Evolutionary conservation across 345 rosid species (phyloP).

Genomic region (Mercurialis annua): DNA sequence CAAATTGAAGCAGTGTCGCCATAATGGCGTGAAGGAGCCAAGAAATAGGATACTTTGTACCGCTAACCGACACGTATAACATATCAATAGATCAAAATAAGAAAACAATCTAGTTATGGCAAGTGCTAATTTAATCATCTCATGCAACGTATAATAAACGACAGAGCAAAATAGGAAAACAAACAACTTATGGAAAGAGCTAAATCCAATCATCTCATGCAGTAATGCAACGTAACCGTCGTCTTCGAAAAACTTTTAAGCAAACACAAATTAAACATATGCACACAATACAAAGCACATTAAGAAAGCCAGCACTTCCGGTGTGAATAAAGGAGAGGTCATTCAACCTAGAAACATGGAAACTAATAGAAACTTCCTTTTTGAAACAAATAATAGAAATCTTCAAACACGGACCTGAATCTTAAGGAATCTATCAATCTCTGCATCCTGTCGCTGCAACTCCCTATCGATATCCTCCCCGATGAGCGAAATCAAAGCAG

Average conservation of each 20-base stretch:
- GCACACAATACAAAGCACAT: background rate
- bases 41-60: background rate
- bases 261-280: background rate
- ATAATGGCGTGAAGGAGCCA: background rate
- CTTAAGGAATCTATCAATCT: slow-evolving; percentile 71
- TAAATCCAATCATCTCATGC: background rate
- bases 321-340: background rate
- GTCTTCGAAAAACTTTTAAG: background rate
- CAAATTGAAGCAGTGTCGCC: background rate
- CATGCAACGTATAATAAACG: too few relatives aligned
- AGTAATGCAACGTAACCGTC: background rate
- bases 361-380: slow-evolving; percentile 5
- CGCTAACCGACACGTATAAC: background rate
- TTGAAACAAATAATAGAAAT: background rate
- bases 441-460: slow-evolving; percentile 62
- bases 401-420: slow-evolving; percentile 49
- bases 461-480: slow-evolving; percentile 65
- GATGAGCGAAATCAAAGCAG: slow-evolving; percentile 53
- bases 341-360: background rate
- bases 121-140: background rate
- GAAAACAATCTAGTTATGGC: background rate
- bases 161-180: background rate
- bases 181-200: background rate
- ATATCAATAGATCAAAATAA: background rate
- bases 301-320: background rate